Evolutionary conservation across 148 eudicot genomes (phyloP), one percentile per base, ranked within the genome.

Genomic region (Cornus suecica): DNA sequence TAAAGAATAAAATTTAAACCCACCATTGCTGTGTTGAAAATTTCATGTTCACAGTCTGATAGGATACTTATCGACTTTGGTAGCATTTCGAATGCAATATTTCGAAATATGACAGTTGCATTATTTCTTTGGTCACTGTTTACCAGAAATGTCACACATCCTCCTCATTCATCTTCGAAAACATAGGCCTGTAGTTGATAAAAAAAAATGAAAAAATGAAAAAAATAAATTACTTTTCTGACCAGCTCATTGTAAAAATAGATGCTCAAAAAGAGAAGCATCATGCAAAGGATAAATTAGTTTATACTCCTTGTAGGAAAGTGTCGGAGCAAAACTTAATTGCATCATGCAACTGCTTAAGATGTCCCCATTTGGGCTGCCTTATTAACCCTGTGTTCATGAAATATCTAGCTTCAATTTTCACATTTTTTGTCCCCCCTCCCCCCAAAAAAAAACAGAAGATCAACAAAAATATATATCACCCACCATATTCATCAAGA

Each of bases 291-390:
- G 90, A 75, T 64, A 79, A 4, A 25, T 25, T 69, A 28, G 90
- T 75, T 20, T 67, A 71, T 20, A 70, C 76, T 66, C 90, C 88
- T n/a, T 72, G 71, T 30, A 86, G 77, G 73, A 89, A 76, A 67
- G 86, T 81, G 31, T 81, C 45, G 26, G 86, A 83, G 82, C 88
- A 77, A 15, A 74, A 22, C 51, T 81, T 84, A 58, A 88, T 77
- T 20, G 83, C 85, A n/a, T 45, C 37, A 68, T 89, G 92, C 65
- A 87, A 41, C n/a, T 87, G 82, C 73, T 75, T 85, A 27, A 89
- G 87, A 76, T 89, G 92, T 5, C 92, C 92, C 83, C 86, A 89
- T 85, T 89, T 89, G 8, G 92, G 92, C 73, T 89, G 88, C 75
- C 89, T 82, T 14, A 85, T 66, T 60, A 89, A 80, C 52, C 92